Evolutionary conservation across 768 basidiomycete genomes (phyloP).

Genomic region (Termitomyces sp.): DNA sequence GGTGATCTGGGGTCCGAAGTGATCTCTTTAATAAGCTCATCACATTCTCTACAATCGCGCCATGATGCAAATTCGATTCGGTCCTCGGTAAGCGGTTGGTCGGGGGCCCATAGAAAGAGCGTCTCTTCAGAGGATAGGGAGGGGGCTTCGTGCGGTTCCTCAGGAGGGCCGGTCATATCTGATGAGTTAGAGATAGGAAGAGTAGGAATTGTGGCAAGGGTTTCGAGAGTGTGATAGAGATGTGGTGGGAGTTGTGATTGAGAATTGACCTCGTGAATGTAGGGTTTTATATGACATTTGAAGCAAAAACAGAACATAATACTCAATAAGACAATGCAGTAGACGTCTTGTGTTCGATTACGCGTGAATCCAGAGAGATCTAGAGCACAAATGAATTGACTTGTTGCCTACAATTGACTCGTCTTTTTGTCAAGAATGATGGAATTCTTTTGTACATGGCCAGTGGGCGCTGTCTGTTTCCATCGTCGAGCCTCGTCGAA

Average conservation of each 20-base stretch:
- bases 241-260: not conserved
- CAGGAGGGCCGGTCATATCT: not conserved
- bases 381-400: too few relatives aligned
- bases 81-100: not conserved
- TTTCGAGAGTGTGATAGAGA: not conserved
- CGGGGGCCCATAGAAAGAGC: not conserved
- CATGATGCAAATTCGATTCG: not conserved
- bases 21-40: not conserved
- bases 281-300: not conserved
- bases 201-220: not conserved
- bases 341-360: not conserved
- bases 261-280: not conserved
- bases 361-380: too few relatives aligned
- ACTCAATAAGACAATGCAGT: not conserved
- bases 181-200: not conserved
- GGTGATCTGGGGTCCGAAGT: not conserved
- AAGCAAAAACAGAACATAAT: not conserved
- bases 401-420: too few relatives aligned
- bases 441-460: too few relatives aligned
- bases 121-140: too few relatives aligned
- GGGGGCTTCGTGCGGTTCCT: not conserved
- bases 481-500: too few relatives aligned
- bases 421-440: too few relatives aligned
- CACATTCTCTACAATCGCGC: not conserved
- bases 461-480: too few relatives aligned